phyloP scores from a whole-genome alignment of 75 land plant genomes.

The Adiantum capillusveneris region DNA sequence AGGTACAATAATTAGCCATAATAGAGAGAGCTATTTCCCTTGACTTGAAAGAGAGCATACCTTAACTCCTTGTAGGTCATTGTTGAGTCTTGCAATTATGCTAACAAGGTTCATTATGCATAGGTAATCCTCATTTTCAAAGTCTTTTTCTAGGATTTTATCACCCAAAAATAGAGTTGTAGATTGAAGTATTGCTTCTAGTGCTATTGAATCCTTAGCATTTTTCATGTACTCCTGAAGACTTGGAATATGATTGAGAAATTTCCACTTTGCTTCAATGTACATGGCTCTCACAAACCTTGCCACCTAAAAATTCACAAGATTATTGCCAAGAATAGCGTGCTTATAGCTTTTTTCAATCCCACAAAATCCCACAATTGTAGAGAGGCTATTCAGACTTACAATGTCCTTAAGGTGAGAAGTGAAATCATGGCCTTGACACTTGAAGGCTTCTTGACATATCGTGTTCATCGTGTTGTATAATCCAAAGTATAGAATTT shows the following conservation, averaged over 20 bases:
- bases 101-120: slow-evolving; percentile 47
- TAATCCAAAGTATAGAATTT: slow-evolving; percentile 57
- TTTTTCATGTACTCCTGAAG: slow-evolving; percentile 63
- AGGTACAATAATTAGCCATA: slow-evolving; percentile 1
- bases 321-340: no score
- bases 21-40: no score
- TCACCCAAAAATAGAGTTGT: slow-evolving; percentile 66
- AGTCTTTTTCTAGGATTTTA: slow-evolving; percentile 39
- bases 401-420: slow-evolving; percentile 53
- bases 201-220: slow-evolving; percentile 55
- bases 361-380: not conserved
- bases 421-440: slow-evolving; percentile 51
- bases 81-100: slow-evolving; percentile 63
- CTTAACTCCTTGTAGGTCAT: slow-evolving; percentile 68
- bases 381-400: slow-evolving; percentile 17
- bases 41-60: no score
- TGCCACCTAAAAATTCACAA: slow-evolving; percentile 95
- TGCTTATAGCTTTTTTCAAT: no score
- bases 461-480: slow-evolving; percentile 53
- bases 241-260: slow-evolving; percentile 34
- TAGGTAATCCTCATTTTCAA: slow-evolving; percentile 28
- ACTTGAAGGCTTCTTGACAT: slow-evolving; percentile 25
- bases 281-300: slow-evolving; percentile 39
- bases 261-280: slow-evolving; percentile 62
- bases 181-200: slow-evolving; percentile 69